Evolutionary conservation across 208 protist species (phyloP), one percentile per base, ranked within the genome.

Genomic region (Phytomonas sp.): DNA sequence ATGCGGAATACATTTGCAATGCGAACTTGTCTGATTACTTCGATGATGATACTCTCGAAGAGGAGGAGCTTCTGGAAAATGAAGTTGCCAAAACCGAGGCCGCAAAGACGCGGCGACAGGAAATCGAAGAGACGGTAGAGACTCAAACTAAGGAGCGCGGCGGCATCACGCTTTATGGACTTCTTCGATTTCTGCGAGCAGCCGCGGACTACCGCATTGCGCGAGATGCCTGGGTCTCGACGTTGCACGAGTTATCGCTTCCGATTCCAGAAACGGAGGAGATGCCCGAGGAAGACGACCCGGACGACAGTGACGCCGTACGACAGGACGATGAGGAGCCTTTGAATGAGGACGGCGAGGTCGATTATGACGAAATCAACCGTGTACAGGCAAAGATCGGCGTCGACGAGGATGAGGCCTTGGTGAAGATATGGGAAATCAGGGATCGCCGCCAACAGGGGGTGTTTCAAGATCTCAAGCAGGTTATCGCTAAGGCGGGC

Each of bases 291-390:
- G 89, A 91, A 29, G 86, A 93, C 34, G 86, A 84, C 23, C 77
- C 79, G 37, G 89, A 94, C 59, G 74, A 94, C 56, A 83, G 93
- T 16, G 89, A 94, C 72, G 81, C 66, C n/a, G 73, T 91, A 19
- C 36, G 84, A n/a, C 72, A 84, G 36, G 82, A 89, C 26, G 89
- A 91, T 26, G 83, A 79, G 32, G 65, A 69, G n/a, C 36, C 49
- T 14, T 37, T 56, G 45, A 56, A 56, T 26, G 45, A 56, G 2
- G 45, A 37, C 1, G 89, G 83, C 32, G 81, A 88, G 63, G 40
- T 75, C 32, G 89, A 94, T 56, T 70, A 72, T 19, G 83, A 67
- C 0, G 86, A 77, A 0, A 76, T 83, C 31, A 79, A 73, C 40
- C 81, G 74, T 19, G 63, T 94, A 45, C 75, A 83, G 60, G 75